Conservation (phyloP, 164 flowering plant species). For the Magnolia officinalis region DNA sequence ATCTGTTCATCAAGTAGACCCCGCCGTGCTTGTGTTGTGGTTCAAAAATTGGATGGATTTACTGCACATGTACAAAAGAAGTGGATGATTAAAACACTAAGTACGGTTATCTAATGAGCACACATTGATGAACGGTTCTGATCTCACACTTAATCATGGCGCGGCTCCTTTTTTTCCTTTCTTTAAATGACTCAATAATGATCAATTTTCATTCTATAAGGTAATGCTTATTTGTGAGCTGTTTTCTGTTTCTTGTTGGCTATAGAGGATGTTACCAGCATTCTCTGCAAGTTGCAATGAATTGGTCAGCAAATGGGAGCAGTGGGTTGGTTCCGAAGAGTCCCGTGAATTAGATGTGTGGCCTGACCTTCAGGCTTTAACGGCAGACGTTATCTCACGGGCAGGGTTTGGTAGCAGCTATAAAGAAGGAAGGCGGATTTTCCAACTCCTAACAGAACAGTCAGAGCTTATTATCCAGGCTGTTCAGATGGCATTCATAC, state of each 20-base stretch:
- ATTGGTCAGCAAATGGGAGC: slow-evolving; percentile 20
- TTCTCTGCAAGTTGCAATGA: slow-evolving; percentile 13
- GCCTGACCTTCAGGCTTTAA: slow-evolving; percentile 11
- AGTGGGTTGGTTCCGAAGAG: slow-evolving; percentile 1
- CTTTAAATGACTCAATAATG: too few relatives aligned
- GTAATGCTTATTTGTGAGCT: not conserved
- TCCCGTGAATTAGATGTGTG: slow-evolving; percentile 22
- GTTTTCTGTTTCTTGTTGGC: not conserved
- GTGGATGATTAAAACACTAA: not conserved
- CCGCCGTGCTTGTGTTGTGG: not conserved
- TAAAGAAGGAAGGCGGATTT: slow-evolving; percentile 19
- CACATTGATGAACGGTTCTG: not conserved
- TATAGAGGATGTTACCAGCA: slow-evolving; percentile 20
- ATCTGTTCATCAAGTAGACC: not conserved
- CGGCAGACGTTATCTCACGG: slow-evolving; percentile 21
- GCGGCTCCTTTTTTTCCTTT: too few relatives aligned
- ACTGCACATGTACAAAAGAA: not conserved
- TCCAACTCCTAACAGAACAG: slow-evolving; percentile 22
- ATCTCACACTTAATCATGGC: not conserved
- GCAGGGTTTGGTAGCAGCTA: slow-evolving; percentile 22
- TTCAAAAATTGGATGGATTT: not conserved
- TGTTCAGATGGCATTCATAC: not conserved
- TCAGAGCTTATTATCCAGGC: not conserved
- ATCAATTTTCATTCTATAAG: not conserved
- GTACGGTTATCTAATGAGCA: too few relatives aligned